These are phyloP conservation scores for Tylopilus balloui DNA, from an alignment of 768 basidiomycete genomes.

Conservation along the genomic window DNA sequence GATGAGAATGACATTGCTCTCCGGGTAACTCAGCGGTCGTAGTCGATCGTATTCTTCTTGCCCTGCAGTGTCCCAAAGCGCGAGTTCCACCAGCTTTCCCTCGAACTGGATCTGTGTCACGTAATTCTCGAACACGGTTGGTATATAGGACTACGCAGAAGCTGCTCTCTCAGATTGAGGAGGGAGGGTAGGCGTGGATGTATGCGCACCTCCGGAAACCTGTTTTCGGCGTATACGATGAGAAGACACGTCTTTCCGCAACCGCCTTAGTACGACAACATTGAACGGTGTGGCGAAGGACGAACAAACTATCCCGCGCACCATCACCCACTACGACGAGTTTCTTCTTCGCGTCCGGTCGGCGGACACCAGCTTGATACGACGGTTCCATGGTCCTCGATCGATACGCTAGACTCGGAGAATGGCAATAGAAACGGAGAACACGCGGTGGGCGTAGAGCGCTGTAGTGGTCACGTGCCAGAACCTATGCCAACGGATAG, in stretches of 20 bases:
- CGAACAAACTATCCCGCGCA: conserved; percentile 38
- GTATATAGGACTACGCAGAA: conserved; percentile 71
- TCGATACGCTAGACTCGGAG: background rate
- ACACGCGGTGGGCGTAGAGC: too few species aligned
- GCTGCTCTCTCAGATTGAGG: conserved; percentile 18
- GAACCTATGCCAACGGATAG: too few species aligned
- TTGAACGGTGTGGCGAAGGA: conserved; percentile 25
- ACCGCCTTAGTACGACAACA: conserved; percentile 49
- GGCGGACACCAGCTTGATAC: conserved; percentile 33
- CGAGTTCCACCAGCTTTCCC: conserved; percentile 86
- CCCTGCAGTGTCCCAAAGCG: conserved; percentile 98
- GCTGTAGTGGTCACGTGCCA: conserved; percentile 14
- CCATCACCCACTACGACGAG: conserved; percentile 88
- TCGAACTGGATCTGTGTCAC: conserved; percentile 84
- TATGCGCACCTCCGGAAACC: conserved; percentile 83
- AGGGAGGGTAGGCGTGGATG: background rate
- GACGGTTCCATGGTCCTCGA: conserved; percentile 24
- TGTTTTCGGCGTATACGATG: conserved; percentile 94
- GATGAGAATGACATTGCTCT: conserved; percentile 88
- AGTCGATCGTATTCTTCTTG: conserved; percentile 96
- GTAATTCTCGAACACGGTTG: conserved; percentile 94
- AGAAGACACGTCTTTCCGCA: conserved; percentile 94
- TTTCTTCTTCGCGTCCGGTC: conserved; percentile 82
- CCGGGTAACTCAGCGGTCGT: conserved; percentile 81
- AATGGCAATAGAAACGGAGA: background rate